Evolutionary conservation across 1,284 basidiomycete species (phyloP).

Genomic region (Fomitopsis betulina): DNA sequence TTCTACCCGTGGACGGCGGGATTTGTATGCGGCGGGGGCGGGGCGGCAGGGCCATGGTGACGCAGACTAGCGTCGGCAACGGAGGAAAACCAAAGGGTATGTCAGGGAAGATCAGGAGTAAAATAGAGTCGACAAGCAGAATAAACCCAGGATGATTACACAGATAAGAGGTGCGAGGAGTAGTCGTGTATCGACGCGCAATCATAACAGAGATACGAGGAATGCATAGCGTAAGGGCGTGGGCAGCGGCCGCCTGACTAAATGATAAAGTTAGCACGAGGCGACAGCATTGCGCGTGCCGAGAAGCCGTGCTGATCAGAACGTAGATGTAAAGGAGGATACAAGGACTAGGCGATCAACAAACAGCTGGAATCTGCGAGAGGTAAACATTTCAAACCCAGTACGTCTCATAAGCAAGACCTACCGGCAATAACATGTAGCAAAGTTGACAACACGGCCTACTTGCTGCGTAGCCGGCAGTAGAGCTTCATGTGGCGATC

Average conservation of each 20-base stretch:
- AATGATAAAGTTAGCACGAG: background rate
- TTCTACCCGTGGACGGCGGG: background rate
- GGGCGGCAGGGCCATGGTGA: background rate
- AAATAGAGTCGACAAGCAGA: background rate
- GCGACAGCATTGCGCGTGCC: background rate
- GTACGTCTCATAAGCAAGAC: background rate
- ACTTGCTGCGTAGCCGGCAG: slow-evolving; percentile 1
- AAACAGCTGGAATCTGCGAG: background rate
- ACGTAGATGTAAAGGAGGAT: background rate
- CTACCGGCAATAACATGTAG: background rate
- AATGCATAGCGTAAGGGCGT: background rate
- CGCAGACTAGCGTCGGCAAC: background rate
- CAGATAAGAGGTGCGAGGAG: background rate
- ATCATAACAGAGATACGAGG: background rate
- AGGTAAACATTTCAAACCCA: background rate
- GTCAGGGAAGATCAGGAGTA: background rate
- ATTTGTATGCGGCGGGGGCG: background rate
- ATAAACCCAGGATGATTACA: background rate
- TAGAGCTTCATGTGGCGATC: slow-evolving; percentile 4
- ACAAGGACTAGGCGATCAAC: background rate
- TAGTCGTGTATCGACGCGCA: background rate
- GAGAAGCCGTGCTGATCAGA: background rate
- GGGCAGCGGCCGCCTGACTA: background rate
- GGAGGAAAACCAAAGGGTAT: background rate
- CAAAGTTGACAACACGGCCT: background rate